Evolutionary conservation across 345 rosid species (phyloP), one percentile per base, ranked within the genome.

Genomic region (Fremontodendron californicum): DNA sequence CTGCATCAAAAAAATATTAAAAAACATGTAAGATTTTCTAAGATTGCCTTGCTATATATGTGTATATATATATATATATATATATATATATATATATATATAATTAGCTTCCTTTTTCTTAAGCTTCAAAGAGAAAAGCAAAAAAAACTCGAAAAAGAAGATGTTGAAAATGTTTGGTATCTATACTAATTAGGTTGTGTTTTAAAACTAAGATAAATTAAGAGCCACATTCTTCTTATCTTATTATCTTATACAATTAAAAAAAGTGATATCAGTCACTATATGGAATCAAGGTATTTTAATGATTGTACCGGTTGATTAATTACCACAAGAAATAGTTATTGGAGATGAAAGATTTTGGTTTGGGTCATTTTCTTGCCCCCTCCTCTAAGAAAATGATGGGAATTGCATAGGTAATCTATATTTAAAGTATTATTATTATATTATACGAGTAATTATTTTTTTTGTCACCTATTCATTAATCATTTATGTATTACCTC

Each of bases 1-100:
- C 99, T 92, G 87, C 85, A 68, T 29, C 0, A 57, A 23, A 12
- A 1, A 48, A 61, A 2, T 5, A 45, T 13, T 16, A 1, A 1
- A 33, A 33, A 33, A 33, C 3, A 3, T 33, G 3, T 33, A 33
- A 33, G 1, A 1, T 33, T 33, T 33, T 33, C 3, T 33, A 33
- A 33, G 3, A 33, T n/a, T n/a, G n/a, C n/a, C n/a, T n/a, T n/a
- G n/a, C n/a, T n/a, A n/a, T n/a, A n/a, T n/a, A n/a, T n/a, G n/a
- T n/a, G n/a, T n/a, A n/a, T n/a, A n/a, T n/a, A n/a, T n/a, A n/a
- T n/a, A n/a, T n/a, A n/a, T n/a, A n/a, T 33, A 1, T 33, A 33
- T 33, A 33, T 33, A 33, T 33, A 33, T 33, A 33, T 33, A 33
- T 33, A 33, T 33, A 33, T 33, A 33, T 33, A 1, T 3, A 33